Evolutionary conservation across 2,329 filamentous ascomycete species (phyloP), one percentile per base, ranked within the genome.

Genomic region (Sclerotinia spermophila): DNA sequence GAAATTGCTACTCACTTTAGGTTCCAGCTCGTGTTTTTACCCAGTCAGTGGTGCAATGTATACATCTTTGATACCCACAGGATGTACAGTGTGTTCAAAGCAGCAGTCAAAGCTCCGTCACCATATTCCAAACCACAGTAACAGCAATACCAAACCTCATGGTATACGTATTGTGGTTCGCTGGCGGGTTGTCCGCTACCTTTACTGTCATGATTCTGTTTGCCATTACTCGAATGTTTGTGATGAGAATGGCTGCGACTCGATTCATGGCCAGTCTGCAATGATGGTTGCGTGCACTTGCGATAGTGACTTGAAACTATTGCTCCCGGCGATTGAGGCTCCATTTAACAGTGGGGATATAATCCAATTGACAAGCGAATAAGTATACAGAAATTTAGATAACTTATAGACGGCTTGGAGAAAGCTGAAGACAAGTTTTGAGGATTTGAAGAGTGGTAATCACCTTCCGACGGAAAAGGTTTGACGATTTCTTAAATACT

Each of bases 101-200:
- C 38, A 19, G 40, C 59, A 17, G 11, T 35, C 27, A 69, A 17
- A 21, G 48, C 21, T 10, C 48, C 68, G 6, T 69, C 45, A 1
- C 59, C 19, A 35, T 44, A n/a, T n/a, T n/a, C 13, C 15, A 21
- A 5, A 59, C 53, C 40, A 27, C 66, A 60, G 3, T 24, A 21
- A 30, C 59, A 69, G 51, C 59, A 69, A 27, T 65, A 69, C 48
- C 59, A 69, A 24, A 69, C 17, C 51, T 65, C 27, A 33, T 58
- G 38, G 21, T 33, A 27, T 17, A 1, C 1, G 67, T 35, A 42
- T n/a, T 35, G n/a, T 27, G 27, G 58, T 24, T 69, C 21, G n/a
- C 33, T 30, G 4, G 62, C 17, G 56, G 15, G 48, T 35, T 55
- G 51, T 17, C 35, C 24, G 38, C 27, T 27, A 33, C 48, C 6